Percentiles rank a stretch among this genome's conserved stretches.
Evolutionary conservation across 2,329 filamentous ascomycete species (phyloP).

Genomic region (Aspergillus jensenii): DNA sequence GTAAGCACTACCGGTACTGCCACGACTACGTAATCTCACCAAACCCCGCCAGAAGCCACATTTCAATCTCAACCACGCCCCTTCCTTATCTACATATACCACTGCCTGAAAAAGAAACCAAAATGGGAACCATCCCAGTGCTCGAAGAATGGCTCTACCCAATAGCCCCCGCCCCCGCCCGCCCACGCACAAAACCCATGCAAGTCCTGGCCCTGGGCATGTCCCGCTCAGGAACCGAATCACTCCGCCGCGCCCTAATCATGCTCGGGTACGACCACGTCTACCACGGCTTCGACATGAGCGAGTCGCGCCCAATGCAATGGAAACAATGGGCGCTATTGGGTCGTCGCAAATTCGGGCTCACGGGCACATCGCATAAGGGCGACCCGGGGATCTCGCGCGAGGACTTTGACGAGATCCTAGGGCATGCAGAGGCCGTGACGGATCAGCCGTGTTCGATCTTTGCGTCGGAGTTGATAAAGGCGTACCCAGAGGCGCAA

Average conservation of each 20-base stretch:
- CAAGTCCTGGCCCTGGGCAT: conserved; percentile 26
- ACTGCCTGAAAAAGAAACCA: neutral
- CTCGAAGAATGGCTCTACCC: neutral
- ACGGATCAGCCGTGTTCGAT: conserved; percentile 17
- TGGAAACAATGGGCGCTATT: conserved; percentile 9
- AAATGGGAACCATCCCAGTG: neutral
- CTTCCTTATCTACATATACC: no score
- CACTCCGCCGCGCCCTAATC: conserved; percentile 25
- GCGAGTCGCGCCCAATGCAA: neutral
- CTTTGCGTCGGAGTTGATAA: conserved; percentile 22
- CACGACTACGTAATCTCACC: no score
- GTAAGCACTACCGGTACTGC: no score
- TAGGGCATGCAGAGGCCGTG: conserved; percentile 18
- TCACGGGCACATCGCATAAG: neutral
- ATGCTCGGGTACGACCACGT: conserved; percentile 26
- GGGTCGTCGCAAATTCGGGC: conserved; percentile 5
- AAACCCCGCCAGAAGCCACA: no score
- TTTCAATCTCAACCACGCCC: no score
- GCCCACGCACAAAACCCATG: conserved; percentile 12
- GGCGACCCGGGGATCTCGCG: neutral
- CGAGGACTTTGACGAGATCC: conserved; percentile 11
- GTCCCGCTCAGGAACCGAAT: conserved; percentile 25
- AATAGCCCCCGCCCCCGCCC: neutral
- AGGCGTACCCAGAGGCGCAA: conserved; percentile 25
- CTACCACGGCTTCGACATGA: conserved; percentile 23